These are phyloP conservation scores for Phaseolus coccineus DNA, from an alignment of 331 rosid species.

Conservation along the genomic window DNA sequence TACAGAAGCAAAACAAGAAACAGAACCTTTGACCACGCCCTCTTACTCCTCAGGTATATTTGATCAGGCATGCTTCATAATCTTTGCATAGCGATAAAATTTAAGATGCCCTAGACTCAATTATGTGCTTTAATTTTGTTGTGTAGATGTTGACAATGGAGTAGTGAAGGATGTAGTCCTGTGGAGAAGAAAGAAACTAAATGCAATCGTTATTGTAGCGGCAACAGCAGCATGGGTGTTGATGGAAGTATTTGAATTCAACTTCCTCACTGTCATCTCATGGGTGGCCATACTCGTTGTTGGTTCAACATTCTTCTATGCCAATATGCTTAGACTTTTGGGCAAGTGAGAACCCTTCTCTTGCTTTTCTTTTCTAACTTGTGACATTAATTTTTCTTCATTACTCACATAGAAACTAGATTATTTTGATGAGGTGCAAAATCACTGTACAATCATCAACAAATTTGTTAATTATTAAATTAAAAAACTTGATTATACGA, in stretches of 20 bases:
- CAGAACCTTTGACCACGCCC: slow-evolving; percentile 44
- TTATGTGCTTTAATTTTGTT: neutral
- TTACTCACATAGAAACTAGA: neutral
- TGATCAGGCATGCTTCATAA: neutral
- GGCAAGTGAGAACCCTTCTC: slow-evolving; percentile 56
- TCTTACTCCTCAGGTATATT: slow-evolving; percentile 44
- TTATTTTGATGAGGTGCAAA: neutral
- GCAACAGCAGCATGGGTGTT: slow-evolving; percentile 66
- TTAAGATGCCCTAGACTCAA: neutral
- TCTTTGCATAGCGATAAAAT: neutral
- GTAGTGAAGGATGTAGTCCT: slow-evolving; percentile 49
- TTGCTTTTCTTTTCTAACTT: neutral
- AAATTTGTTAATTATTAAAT: too few relatives aligned
- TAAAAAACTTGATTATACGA: too few relatives aligned
- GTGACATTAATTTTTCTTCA: neutral
- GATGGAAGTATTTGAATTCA: slow-evolving; percentile 61
- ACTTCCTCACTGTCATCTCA: slow-evolving; percentile 60
- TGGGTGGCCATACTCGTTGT: slow-evolving; percentile 54
- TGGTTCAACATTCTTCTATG: slow-evolving; percentile 61
- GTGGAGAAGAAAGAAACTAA: slow-evolving; percentile 65
- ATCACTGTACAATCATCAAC: too few relatives aligned
- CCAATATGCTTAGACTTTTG: slow-evolving; percentile 57
- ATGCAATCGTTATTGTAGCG: slow-evolving; percentile 39
- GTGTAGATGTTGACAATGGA: slow-evolving; percentile 51
- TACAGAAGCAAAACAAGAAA: slow-evolving; percentile 28